phyloP scores from a whole-genome alignment of 495 filamentous ascomycete species.

The Chaetomium fimeti region DNA sequence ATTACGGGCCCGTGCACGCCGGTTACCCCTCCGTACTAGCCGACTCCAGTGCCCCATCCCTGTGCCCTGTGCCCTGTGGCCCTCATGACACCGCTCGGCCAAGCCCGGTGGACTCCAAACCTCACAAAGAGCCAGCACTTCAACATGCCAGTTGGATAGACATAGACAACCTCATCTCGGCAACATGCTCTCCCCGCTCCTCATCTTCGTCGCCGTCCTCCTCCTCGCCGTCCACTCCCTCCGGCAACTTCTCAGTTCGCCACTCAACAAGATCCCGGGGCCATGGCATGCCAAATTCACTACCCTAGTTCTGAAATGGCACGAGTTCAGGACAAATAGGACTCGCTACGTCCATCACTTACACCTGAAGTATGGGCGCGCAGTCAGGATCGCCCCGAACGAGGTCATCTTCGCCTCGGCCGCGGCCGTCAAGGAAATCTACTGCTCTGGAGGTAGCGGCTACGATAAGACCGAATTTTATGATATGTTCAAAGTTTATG shows the following conservation, averaged over 20 bases:
- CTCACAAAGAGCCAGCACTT: not conserved
- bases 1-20: slow-evolving; percentile 19
- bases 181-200: slow-evolving; percentile 25
- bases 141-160: not conserved
- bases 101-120: not conserved
- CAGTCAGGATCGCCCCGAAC: slow-evolving; percentile 57
- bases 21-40: slow-evolving; percentile 18
- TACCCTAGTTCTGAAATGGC: slow-evolving; percentile 53
- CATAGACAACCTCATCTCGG: no score
- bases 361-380: slow-evolving; percentile 56
- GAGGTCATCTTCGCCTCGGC: slow-evolving; percentile 61
- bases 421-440: slow-evolving; percentile 63
- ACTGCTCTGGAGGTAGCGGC: slow-evolving; percentile 61
- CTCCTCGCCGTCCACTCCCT: slow-evolving; percentile 28
- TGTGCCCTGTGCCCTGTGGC: not conserved
- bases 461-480: slow-evolving; percentile 70
- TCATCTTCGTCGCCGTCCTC: slow-evolving; percentile 25
- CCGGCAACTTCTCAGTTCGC: slow-evolving; percentile 35
- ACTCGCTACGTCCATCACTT: slow-evolving; percentile 56
- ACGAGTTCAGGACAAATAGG: slow-evolving; percentile 56
- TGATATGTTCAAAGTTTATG: slow-evolving; percentile 59
- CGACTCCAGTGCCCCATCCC: not conserved
- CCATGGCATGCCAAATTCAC: slow-evolving; percentile 55
- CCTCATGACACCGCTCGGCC: slow-evolving; percentile 4
- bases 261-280: slow-evolving; percentile 52